phyloP scores from a whole-genome alignment of 2,329 filamentous ascomycete genomes.

The Septoria petroselini region DNA sequence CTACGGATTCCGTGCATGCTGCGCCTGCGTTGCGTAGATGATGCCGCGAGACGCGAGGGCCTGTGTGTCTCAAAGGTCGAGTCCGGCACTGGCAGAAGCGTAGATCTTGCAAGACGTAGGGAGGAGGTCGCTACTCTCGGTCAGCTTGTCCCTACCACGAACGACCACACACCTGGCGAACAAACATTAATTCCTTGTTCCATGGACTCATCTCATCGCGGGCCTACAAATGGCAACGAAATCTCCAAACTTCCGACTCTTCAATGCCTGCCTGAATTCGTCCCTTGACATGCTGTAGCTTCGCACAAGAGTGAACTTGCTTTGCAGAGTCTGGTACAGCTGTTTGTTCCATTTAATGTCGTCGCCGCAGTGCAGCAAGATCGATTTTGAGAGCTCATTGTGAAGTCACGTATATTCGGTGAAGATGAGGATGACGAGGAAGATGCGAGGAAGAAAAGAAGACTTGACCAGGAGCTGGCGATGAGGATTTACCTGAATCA shows the following conservation, averaged over 20 bases:
- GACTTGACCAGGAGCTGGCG: too few relatives aligned
- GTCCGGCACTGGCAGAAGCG: constrained; percentile 60
- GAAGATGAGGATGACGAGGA: too few relatives aligned
- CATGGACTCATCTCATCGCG: constrained; percentile 63
- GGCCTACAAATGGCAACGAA: constrained; percentile 54
- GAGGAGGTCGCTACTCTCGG: constrained; percentile 39
- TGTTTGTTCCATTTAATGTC: constrained; percentile 47
- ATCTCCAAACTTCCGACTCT: constrained; percentile 42
- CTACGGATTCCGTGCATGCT: constrained; percentile 68
- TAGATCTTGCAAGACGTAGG: constrained; percentile 56
- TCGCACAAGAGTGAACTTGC: constrained; percentile 41
- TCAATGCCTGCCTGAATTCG: constrained; percentile 43
- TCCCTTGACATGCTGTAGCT: constrained; percentile 41
- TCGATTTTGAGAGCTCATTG: constrained; percentile 21
- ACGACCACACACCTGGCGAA: too few relatives aligned
- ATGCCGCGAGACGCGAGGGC: constrained; percentile 61
- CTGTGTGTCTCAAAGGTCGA: constrained; percentile 62
- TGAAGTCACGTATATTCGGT: too few relatives aligned
- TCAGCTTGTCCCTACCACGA: not conserved
- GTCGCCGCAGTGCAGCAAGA: constrained; percentile 45
- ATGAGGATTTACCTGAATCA: too few relatives aligned
- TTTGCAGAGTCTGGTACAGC: constrained; percentile 40
- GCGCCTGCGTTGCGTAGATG: constrained; percentile 68
- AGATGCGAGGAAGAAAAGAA: too few relatives aligned
- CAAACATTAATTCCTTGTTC: constrained; percentile 56